Evolutionary conservation across 2,329 filamentous ascomycete species (phyloP), one percentile per base, ranked within the genome.

Genomic region (Cladosporium colombiae): DNA sequence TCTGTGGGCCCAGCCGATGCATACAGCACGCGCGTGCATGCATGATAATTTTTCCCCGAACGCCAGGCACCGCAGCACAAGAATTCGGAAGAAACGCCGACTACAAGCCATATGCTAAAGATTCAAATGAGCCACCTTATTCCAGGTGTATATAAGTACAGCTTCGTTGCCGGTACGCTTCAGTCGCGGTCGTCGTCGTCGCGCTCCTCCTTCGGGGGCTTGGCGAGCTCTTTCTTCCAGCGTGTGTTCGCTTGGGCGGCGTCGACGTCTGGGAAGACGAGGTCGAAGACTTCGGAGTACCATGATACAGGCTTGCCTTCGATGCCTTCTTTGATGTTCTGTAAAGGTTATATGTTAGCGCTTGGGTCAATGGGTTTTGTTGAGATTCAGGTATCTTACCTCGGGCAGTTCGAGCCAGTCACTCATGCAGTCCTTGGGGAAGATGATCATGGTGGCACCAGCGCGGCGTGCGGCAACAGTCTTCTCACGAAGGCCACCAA

Each of bases 311-410:
- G 90, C 71, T 90, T 91, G 74, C 96, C 95, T 79, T 97, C 89
- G 68, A 99, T 91, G 71, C 93, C 93, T 75, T 96, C 87, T 81
- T 98, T 99, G 83, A 99, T 99, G 76, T 98, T 98, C 95, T 99
- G 77, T 31, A 21, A 35, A 13, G 5, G 23, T 18, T 16, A 44
- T 5, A 13, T 40, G 55, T 29, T 29, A 63, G 33, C 18, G 52
- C 52, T 11, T 25, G 23, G 23, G 6, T 65, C n/a, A 11, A 27
- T 40, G 46, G 49, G 40, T 13, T 5, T 35, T 7, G 0, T 16
- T 11, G 7, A 7, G n/a, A 25, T 16, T 37, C 11, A 67, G 40
- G 62, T 37, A 46, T 46, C 92, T 79, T 86, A 97, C 95, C 85
- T 97, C 90, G 64, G 96, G 95, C 72, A 99, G 84, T 80, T 99